Conservation (phyloP, 768 basidiomycete species). For the Gelatoporia subvermispora region DNA sequence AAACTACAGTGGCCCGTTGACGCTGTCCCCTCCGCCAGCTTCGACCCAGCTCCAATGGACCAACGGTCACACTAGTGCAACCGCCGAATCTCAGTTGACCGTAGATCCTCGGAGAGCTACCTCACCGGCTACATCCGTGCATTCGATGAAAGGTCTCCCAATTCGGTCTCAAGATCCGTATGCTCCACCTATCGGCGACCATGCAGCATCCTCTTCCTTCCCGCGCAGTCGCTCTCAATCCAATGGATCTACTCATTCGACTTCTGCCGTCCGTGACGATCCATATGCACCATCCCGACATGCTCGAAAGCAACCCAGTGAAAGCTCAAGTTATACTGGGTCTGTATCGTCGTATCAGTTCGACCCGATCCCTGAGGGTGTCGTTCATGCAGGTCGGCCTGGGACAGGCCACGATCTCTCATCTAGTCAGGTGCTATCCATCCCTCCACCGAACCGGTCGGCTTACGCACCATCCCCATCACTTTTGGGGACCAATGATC, state of each 20-base stretch:
- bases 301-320: constrained; percentile 11
- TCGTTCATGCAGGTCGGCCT: not conserved
- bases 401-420: constrained; percentile 5
- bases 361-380: not conserved
- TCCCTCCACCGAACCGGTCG: constrained; percentile 35
- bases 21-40: too few species aligned
- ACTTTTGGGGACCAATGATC: constrained; percentile 76
- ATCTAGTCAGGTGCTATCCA: constrained; percentile 16
- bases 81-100: not conserved
- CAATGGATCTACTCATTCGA: constrained; percentile 37
- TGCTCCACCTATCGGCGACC: not conserved
- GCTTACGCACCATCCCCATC: constrained; percentile 85
- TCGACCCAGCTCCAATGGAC: too few species aligned
- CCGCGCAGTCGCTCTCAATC: constrained; percentile 35
- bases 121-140: constrained; percentile 9
- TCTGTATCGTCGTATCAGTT: not conserved
- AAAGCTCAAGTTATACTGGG: not conserved
- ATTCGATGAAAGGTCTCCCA: constrained; percentile 3
- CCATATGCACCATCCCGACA: constrained; percentile 33
- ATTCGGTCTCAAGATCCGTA: constrained; percentile 10
- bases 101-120: not conserved
- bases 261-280: constrained; percentile 23
- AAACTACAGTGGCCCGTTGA: too few species aligned
- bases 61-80: too few species aligned
- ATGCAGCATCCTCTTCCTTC: not conserved